A percentile compares a stretch with the other conserved stretches of the same genome.
These are phyloP conservation scores for Fusarium brachygibbosum DNA, from an alignment of 2,329 filamentous ascomycete species.

Conservation along the genomic window DNA sequence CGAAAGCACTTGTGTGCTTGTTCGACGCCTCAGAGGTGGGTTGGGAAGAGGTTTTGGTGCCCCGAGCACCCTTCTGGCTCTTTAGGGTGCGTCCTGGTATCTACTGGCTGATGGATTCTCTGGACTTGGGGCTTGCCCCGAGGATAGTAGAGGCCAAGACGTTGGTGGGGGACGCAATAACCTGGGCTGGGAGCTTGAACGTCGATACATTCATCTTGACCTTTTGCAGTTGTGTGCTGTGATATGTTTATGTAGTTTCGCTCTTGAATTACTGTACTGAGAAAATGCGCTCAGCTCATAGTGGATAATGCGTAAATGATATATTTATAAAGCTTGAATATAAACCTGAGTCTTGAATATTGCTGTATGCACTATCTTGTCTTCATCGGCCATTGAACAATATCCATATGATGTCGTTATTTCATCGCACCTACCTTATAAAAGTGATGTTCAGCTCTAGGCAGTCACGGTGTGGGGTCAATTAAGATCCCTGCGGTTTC, in stretches of 20 bases:
- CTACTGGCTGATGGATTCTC: conserved; percentile 46
- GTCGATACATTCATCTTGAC: conserved; percentile 58
- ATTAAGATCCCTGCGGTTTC: conserved; percentile 51
- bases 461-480: conserved; percentile 45
- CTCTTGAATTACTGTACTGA: not conserved
- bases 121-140: conserved; percentile 13
- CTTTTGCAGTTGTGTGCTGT: not conserved
- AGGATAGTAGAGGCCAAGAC: conserved; percentile 20
- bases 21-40: conserved; percentile 51
- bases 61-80: conserved; percentile 57
- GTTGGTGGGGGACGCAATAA: conserved; percentile 46
- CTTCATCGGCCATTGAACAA: not conserved
- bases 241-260: not conserved
- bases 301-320: too few relatives aligned
- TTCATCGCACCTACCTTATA: not conserved
- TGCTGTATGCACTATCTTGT: not conserved
- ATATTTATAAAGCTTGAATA: not conserved
- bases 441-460: not conserved
- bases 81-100: conserved; percentile 57
- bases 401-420: not conserved
- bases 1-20: conserved; percentile 31
- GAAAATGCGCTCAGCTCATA: not conserved
- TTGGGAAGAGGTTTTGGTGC: conserved; percentile 42
- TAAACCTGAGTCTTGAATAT: not conserved
- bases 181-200: conserved; percentile 55